Evolutionary conservation across 352 stramenopile species (phyloP), one percentile per base, ranked within the genome.

Genomic region (Phytophthora colocasiae): DNA sequence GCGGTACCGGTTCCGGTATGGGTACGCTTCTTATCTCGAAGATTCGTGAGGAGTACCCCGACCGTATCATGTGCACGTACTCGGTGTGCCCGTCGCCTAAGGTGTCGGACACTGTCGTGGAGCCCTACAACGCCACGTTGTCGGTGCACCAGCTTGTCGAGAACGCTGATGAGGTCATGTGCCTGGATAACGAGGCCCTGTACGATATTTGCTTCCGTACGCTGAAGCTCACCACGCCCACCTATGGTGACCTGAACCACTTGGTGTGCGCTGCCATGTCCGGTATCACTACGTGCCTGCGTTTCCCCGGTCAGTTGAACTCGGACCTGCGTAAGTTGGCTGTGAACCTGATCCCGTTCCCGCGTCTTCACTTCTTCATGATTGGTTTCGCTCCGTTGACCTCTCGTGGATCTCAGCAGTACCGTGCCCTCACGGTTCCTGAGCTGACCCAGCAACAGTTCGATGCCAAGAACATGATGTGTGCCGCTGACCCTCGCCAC

Each of bases 401-500:
- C 11, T 97, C 92, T 52, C 86, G 83, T 72, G 93, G 90, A 56
- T 99, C 96, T 53, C 96, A 99, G 86, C 94, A 99, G 76, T 99
- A 99, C 93, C 96, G 97, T 72, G 93, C 93, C 24, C 77, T 99
- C 54, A 98, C 96, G 22, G 98, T 99, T 5, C 96, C 97, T 8
- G 98, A 99, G 84, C 81, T 99, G 40, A 99, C 98, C 31, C 89
- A 98, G 75, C 97, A 99, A 80, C 94, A 97, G 67, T 99, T 99
- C 71, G 98, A 99, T 76, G 96, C 98, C 31, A 99, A 99, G 89
- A 99, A 99, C 83, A 99, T 99, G 98, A 99, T 99, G 98, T 99
- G 97, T 69, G 97, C 97, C 41, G 94, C 96, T 43, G 98, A 99
- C 86, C 98, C 98, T 77, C 97, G 98, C 71, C 98, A 99, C 77